phyloP scores from a whole-genome alignment of 1,284 basidiomycete species.

The Rhodotorula mucilaginosa region DNA sequence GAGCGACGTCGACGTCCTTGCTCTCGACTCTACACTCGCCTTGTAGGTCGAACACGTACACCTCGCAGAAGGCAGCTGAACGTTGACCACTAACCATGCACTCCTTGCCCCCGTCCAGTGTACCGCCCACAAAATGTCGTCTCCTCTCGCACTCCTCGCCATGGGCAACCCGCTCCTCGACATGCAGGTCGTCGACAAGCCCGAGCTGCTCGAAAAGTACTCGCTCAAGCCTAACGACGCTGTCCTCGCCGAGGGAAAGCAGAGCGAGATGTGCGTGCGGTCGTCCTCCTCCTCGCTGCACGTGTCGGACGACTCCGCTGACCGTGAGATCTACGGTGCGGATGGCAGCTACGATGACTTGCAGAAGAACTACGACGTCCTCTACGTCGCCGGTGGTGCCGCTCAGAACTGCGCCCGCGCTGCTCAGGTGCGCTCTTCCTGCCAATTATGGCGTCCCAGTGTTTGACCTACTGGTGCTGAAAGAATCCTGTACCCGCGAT shows the following conservation, averaged over 20 bases:
- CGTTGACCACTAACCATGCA: background rate
- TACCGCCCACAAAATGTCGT: constrained; percentile 1
- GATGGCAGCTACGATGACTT: constrained; percentile 78
- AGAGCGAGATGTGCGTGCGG: constrained; percentile 68
- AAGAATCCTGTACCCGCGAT: background rate
- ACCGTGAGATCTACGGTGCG: background rate
- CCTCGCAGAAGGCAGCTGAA: background rate
- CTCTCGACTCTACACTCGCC: background rate
- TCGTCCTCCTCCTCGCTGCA: too few relatives aligned
- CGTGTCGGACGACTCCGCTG: too few relatives aligned
- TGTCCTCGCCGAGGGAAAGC: constrained; percentile 88
- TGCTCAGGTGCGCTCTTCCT: constrained; percentile 69
- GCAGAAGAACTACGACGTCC: constrained; percentile 70
- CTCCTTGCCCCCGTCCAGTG: background rate
- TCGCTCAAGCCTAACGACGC: constrained; percentile 92
- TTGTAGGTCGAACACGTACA: background rate
- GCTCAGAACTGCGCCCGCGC: constrained; percentile 95
- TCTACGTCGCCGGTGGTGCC: constrained; percentile 95
- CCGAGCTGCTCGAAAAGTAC: constrained; percentile 82
- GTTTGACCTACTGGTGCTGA: constrained; percentile 1
- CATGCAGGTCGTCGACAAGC: constrained; percentile 56
- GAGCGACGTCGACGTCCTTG: background rate
- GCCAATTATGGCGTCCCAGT: background rate
- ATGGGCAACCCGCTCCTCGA: constrained; percentile 47
- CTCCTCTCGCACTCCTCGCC: constrained; percentile 41